These are phyloP conservation scores for Acer negundo DNA, from an alignment of 345 rosid genomes.

Conservation along the genomic window DNA sequence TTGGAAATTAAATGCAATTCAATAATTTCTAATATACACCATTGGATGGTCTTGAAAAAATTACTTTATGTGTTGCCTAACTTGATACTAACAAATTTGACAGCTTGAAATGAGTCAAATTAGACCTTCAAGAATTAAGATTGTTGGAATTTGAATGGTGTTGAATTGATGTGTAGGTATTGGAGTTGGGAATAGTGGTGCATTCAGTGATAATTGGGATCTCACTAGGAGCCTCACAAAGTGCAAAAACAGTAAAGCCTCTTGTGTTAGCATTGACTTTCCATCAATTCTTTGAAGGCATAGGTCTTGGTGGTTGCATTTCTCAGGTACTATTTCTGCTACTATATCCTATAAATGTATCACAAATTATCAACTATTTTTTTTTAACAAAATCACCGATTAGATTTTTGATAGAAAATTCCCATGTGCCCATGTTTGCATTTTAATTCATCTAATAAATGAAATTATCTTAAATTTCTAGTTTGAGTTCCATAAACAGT, in stretches of 20 bases:
- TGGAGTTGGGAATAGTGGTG: conserved; percentile 71
- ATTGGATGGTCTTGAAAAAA: no score
- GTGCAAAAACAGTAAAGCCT: conserved; percentile 56
- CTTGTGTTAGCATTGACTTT: conserved; percentile 64
- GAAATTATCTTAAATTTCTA: no score
- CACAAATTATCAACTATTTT: no score
- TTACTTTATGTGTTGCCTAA: background rate
- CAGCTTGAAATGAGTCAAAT: background rate
- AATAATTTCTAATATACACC: no score
- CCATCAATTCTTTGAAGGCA: conserved; percentile 80
- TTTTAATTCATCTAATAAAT: no score
- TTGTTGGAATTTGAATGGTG: background rate
- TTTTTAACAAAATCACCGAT: no score
- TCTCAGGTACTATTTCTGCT: conserved; percentile 36
- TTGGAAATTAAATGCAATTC: no score
- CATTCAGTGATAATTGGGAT: conserved; percentile 72
- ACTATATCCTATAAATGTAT: no score
- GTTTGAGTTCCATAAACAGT: no score
- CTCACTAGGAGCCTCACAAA: conserved; percentile 59
- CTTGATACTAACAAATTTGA: background rate
- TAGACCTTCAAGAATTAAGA: background rate
- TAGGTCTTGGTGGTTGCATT: conserved; percentile 81
- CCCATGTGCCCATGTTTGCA: no score
- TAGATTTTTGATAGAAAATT: no score
- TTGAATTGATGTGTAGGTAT: conserved; percentile 32